Evolutionary conservation across 352 stramenopile genomes (phyloP), one percentile per base, ranked within the genome.

Genomic region (Phytophthora palmivora): DNA sequence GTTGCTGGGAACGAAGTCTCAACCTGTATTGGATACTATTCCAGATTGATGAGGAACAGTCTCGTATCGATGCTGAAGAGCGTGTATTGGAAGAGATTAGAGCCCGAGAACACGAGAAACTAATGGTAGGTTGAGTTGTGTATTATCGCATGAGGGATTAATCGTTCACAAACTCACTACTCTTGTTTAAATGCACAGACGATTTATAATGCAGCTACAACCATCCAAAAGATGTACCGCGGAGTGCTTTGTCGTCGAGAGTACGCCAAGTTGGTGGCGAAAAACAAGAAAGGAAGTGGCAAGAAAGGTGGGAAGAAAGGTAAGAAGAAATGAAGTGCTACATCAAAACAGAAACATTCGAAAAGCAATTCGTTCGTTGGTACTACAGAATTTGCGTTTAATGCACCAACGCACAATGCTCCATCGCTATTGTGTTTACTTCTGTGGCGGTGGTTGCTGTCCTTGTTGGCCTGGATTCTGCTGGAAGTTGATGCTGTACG

Each of bases 401-500:
- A 3, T 32, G 30, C 47, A 56, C 46, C 41, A 45, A 50, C 28
- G 19, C 44, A 32, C 39, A 54, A 46, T 28, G 28, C 15, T 34
- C n/a, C 36, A 18, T 57, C 16, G 16, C 16, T 37, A n/a, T 36
- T 21, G 24, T 28, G 59, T 24, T 32, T 69, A 49, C 32, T 55
- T 47, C 10, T 33, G 51, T 8, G 28, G 33, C 18, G 21, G 49
- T 19, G 14, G 30, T 18, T 51, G 54, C 43, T 70, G 52, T 39
- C 50, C 57, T 51, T 48, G 41, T 49, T 70, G 21, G 18, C 37
- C 47, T 28, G 70, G 46, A 53, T 89, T 92, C 67, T 94, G 84
- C 53, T 82, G 68, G 60, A 97, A 98, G 70, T 97, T 98, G 72
- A 99, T 98, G 57, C 84, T 99, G 84, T 99, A 99, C 28, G 93